These are phyloP conservation scores for Cladobotryum protrusum DNA, from an alignment of 2,329 filamentous ascomycete species.

Conservation along the genomic window DNA sequence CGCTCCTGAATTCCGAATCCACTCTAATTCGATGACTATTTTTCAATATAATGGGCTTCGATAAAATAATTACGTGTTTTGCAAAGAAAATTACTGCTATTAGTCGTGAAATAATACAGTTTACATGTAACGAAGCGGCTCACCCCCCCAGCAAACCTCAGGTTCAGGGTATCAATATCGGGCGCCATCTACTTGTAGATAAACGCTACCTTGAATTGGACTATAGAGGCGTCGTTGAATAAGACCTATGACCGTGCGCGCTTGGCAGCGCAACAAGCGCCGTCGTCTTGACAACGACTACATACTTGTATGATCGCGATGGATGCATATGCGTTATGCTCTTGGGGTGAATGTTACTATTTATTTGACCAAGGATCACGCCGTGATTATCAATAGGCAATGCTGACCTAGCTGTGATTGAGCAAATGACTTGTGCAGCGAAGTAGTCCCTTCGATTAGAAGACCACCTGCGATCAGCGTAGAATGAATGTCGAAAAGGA, in stretches of 20 bases:
- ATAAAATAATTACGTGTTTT: neutral
- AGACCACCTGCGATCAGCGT: too few species aligned
- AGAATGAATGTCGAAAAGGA: too few species aligned
- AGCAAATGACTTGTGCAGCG: too few species aligned
- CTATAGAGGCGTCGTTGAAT: slow-evolving; percentile 85
- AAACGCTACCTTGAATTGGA: slow-evolving; percentile 71
- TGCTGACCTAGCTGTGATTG: too few species aligned
- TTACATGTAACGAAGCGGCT: too few species aligned
- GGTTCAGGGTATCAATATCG: slow-evolving; percentile 73
- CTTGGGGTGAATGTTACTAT: slow-evolving; percentile 72
- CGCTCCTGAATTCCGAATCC: too few species aligned
- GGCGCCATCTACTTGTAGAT: slow-evolving; percentile 79
- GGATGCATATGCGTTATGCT: slow-evolving; percentile 91
- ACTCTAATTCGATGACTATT: too few species aligned
- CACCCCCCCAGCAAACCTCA: slow-evolving; percentile 63
- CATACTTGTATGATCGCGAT: slow-evolving; percentile 70
- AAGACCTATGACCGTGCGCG: slow-evolving; percentile 84
- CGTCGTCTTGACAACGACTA: slow-evolving; percentile 88
- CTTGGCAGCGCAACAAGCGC: slow-evolving; percentile 91
- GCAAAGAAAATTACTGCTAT: neutral
- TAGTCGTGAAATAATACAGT: too few species aligned
- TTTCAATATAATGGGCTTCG: neutral
- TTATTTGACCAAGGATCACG: slow-evolving; percentile 61
- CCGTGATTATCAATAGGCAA: slow-evolving; percentile 56
- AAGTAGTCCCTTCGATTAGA: too few species aligned